Percentiles rank a stretch among this genome's conserved stretches.
These are phyloP conservation scores for Colletotrichum aenigma DNA, from an alignment of 2,329 filamentous ascomycete species.

Conservation along the genomic window DNA sequence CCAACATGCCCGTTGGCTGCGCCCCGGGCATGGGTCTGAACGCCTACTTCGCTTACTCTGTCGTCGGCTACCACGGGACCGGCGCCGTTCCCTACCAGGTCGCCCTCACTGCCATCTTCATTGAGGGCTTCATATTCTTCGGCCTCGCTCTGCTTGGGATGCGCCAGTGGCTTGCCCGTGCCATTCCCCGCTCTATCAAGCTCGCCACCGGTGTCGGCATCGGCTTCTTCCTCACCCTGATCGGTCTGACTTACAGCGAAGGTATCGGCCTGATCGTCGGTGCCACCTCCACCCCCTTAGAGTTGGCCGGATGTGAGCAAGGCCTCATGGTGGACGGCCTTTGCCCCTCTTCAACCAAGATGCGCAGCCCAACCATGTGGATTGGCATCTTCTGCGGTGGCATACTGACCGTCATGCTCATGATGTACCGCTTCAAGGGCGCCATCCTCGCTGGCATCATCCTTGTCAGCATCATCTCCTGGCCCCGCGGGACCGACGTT, in stretches of 20 bases:
- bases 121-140: slow-evolving; percentile 87
- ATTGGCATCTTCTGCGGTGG: slow-evolving; percentile 87
- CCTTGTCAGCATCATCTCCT: slow-evolving; percentile 86
- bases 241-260: slow-evolving; percentile 78
- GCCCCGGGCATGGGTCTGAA: slow-evolving; percentile 68
- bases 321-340: slow-evolving; percentile 45
- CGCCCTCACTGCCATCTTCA: slow-evolving; percentile 85
- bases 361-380: slow-evolving; percentile 86
- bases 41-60: slow-evolving; percentile 82
- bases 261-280: slow-evolving; percentile 83
- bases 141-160: slow-evolving; percentile 79
- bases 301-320: slow-evolving; percentile 72
- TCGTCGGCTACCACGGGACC: slow-evolving; percentile 75
- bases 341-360: slow-evolving; percentile 70
- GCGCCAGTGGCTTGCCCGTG: slow-evolving; percentile 86
- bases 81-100: slow-evolving; percentile 76
- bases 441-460: slow-evolving; percentile 85
- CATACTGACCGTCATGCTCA: slow-evolving; percentile 77
- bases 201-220: slow-evolving; percentile 86
- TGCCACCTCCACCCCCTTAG: slow-evolving; percentile 68
- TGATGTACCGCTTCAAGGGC: slow-evolving; percentile 87
- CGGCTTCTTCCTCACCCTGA: slow-evolving; percentile 79
- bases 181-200: slow-evolving; percentile 85
- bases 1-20: slow-evolving; percentile 65
- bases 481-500: slow-evolving; percentile 77